Evolutionary conservation across 495 filamentous ascomycete genomes (phyloP).

Genomic region (Rostrohypoxylon terebratum): DNA sequence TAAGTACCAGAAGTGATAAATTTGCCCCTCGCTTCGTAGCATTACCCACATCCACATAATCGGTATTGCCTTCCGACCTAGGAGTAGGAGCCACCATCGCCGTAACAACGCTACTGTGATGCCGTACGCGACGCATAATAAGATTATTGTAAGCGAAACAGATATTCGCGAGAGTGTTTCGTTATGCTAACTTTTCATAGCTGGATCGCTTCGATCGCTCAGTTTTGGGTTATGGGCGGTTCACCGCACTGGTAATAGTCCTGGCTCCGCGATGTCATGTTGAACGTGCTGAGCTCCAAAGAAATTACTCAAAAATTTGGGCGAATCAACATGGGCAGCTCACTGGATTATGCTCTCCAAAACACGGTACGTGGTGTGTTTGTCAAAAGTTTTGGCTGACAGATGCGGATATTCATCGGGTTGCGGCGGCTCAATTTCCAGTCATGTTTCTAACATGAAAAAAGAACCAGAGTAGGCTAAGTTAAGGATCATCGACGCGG

Average conservation of each 20-base stretch:
- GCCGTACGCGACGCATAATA: neutral
- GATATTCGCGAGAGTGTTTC: neutral
- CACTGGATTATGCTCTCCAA: neutral
- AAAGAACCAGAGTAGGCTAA: neutral
- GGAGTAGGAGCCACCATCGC: neutral
- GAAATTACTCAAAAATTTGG: neutral
- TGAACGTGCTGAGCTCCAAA: neutral
- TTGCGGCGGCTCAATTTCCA: neutral
- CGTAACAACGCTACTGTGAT: neutral
- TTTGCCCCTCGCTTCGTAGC: neutral
- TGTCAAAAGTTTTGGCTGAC: neutral
- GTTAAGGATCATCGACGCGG: neutral
- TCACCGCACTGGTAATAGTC: neutral
- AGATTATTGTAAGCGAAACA: neutral
- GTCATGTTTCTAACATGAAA: neutral
- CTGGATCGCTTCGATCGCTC: neutral
- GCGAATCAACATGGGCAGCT: neutral
- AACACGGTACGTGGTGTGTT: neutral
- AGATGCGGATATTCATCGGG: neutral
- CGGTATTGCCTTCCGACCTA: neutral
- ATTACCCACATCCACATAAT: neutral
- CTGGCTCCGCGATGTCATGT: neutral
- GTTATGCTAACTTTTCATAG: neutral
- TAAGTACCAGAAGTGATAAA: neutral
- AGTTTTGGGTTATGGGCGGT: neutral